Evolutionary conservation across 73 alveolate genomes (phyloP), one percentile per base, ranked within the genome.

Genomic region (Blepharisma stoltei): DNA sequence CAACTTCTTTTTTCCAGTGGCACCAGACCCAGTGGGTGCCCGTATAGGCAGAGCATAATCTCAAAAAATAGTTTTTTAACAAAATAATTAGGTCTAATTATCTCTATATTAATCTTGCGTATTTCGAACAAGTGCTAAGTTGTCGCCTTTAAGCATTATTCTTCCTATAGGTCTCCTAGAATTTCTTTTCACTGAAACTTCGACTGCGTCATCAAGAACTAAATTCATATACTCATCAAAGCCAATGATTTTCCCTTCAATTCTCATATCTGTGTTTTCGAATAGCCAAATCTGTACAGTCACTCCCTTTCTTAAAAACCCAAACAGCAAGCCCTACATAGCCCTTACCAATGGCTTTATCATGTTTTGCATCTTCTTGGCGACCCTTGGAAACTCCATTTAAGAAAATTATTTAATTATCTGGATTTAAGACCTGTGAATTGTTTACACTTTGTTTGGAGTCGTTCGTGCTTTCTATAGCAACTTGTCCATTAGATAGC

Each of bases 161-260:
- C 92, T 73, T 54, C 97, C 97, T n/a, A 87, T 68, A 65, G 73
- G 67, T 77, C 81, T 89, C 71, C 89, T 88, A 6, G 81, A 60
- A 7, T 77, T 78, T 67, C 71, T 89, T 83, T 89, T 89, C 47
- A 78, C 69, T 54, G 86, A 55, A 18, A 88, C 77, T 65, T 89
- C 97, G 75, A 70, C 90, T 8, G 93, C 89, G 37, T 89, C 94
- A 67, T 89, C 92, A 37, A 89, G 66, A 21, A 89, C 97, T 50
- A 86, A 71, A 69, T 89, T 89, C 97, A 89, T 89, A 55, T 77
- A 89, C 73, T 89, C 94, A 77, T 87, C 94, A 60, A 87, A 87
- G 6, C 94, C 94, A 7, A 82, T 60, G 69, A 89, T 89, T 65
- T 55, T 82, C 54, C 96, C 96, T 83, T 89, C 94, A 55, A 89